phyloP scores from a whole-genome alignment of 164 flowering plant species.

The Malania oleifera region DNA sequence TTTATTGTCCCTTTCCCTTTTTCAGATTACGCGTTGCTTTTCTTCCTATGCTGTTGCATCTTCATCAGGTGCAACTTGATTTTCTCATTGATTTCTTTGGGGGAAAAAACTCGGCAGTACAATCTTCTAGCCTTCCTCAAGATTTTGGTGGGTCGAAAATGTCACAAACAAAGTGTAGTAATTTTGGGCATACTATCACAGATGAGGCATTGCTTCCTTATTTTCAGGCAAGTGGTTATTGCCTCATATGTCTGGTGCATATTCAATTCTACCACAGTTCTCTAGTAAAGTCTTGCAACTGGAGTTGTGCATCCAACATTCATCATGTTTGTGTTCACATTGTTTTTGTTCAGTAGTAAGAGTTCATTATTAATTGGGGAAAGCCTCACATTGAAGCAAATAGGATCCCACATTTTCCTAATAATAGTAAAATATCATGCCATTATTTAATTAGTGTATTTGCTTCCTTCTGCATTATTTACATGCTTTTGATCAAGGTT shows the following conservation, averaged over 20 bases:
- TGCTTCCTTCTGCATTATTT: too few relatives aligned
- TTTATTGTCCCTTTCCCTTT: conserved; percentile 1
- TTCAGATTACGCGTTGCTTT: conserved; percentile 69
- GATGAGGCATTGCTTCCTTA: conserved; percentile 94
- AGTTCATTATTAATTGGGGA: background rate
- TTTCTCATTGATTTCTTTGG: conserved; percentile 79
- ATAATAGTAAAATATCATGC: background rate
- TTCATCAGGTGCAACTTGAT: conserved; percentile 94
- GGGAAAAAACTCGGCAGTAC: conserved; percentile 24
- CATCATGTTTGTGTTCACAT: background rate
- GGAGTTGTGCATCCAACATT: background rate
- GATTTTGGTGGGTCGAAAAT: conserved; percentile 34
- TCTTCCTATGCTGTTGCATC: conserved; percentile 80
- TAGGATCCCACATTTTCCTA: too few relatives aligned
- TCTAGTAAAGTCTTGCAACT: background rate
- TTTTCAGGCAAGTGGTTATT: conserved; percentile 69
- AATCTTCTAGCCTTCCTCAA: conserved; percentile 26
- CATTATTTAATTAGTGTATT: background rate
- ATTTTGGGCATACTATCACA: conserved; percentile 32
- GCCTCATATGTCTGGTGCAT: background rate
- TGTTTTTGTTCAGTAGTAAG: background rate
- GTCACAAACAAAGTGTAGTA: conserved; percentile 15
- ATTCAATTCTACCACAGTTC: background rate
- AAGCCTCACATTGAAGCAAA: background rate
- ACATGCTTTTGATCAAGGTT: too few relatives aligned